phyloP scores from a whole-genome alignment of 305 asterid genomes.

The Solanum hybrid region DNA sequence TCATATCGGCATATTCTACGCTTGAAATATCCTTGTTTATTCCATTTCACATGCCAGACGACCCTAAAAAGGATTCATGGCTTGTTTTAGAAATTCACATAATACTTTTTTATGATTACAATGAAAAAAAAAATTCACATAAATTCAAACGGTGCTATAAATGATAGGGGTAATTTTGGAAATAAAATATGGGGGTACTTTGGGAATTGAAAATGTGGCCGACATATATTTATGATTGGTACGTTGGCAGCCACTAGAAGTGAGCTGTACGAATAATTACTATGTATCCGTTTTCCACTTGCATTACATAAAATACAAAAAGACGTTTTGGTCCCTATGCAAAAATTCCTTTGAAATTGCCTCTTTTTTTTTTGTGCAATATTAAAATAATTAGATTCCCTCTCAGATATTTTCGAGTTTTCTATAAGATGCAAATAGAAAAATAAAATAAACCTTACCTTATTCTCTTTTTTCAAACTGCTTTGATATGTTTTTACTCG shows the following conservation, averaged over 20 bases:
- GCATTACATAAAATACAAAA: not conserved
- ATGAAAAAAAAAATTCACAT: not conserved
- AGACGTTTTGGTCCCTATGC: not conserved
- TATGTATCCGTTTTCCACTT: conserved; percentile 15
- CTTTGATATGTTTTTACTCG: not conserved
- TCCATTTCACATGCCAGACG: no score
- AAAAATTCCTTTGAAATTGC: not conserved
- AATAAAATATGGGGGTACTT: conserved; percentile 13
- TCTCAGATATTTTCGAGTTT: not conserved
- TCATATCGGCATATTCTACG: no score
- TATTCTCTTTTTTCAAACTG: no score
- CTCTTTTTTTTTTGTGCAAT: not conserved
- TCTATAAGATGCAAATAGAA: not conserved
- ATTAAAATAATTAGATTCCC: not conserved
- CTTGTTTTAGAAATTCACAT: no score
- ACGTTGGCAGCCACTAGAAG: conserved; percentile 15
- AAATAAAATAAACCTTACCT: not conserved
- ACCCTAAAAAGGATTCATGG: no score
- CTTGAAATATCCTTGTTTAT: no score
- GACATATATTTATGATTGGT: conserved; percentile 16
- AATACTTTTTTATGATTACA: no score
- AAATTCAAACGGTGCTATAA: not conserved
- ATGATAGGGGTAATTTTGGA: conserved; percentile 6
- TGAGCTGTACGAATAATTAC: conserved; percentile 42
- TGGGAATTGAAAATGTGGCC: conserved; percentile 7